These are phyloP conservation scores for Plectosphaerella sp. DNA, from an alignment of 2,329 filamentous ascomycete species.

Conservation along the genomic window DNA sequence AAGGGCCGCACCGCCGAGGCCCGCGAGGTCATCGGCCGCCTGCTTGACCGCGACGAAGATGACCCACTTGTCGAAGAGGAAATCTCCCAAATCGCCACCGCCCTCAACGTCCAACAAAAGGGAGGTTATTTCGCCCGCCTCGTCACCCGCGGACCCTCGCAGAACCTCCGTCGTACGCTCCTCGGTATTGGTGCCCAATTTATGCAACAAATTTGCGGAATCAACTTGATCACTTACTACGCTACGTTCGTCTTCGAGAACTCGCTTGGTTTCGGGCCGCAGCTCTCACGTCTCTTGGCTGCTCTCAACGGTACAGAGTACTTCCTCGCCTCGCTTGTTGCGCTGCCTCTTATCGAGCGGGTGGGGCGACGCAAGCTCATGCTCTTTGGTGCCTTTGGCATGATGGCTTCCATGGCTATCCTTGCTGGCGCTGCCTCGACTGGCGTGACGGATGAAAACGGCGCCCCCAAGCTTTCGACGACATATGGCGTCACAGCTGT, in stretches of 20 bases:
- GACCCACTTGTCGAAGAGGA: conserved; percentile 17
- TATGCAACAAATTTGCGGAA: conserved; percentile 20
- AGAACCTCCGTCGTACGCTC: conserved; percentile 61
- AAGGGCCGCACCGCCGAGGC: conserved; percentile 22
- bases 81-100: conserved; percentile 14
- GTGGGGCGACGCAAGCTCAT: conserved; percentile 58
- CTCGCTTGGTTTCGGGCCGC: conserved; percentile 38
- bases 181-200: conserved; percentile 19
- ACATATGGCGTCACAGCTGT: conserved; percentile 24
- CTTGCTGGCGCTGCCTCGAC: conserved; percentile 27
- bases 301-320: conserved; percentile 46
- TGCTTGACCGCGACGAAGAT: conserved; percentile 18
- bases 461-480: conserved; percentile 19
- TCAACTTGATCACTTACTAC: conserved; percentile 31
- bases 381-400: conserved; percentile 58
- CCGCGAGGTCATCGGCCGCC: conserved; percentile 15
- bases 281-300: conserved; percentile 47
- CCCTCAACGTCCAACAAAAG: conserved; percentile 18
- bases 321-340: conserved; percentile 31
- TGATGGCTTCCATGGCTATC: conserved; percentile 58
- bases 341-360: conserved; percentile 38
- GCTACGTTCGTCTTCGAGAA: conserved; percentile 28
- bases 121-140: conserved; percentile 13
- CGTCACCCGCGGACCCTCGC: conserved; percentile 57
- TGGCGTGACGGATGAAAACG: conserved; percentile 21